Evolutionary conservation across 192 early-diverging fungal species (phyloP).

Genomic region (Dissophora ornata): DNA sequence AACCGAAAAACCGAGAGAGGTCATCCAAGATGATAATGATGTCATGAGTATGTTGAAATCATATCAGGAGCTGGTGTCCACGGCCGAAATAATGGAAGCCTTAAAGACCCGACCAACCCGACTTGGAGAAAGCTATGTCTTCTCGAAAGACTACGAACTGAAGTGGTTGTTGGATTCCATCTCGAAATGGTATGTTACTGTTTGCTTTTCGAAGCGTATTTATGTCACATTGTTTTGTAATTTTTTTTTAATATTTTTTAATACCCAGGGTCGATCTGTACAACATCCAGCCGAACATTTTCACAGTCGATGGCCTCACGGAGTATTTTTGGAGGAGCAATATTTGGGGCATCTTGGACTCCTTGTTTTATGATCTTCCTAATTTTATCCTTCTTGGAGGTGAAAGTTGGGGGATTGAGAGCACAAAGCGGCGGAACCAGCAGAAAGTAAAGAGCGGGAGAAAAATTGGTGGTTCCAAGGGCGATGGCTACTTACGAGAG

Average conservation of each 20-base stretch:
- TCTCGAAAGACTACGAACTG: constrained; percentile 1
- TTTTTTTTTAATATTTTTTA: neutral
- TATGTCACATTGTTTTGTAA: too few relatives aligned
- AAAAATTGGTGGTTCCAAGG: constrained; percentile 12
- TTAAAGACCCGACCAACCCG: neutral
- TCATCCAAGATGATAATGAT: neutral
- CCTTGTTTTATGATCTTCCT: constrained; percentile 19
- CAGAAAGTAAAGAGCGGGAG: constrained; percentile 8
- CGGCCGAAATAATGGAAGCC: constrained; percentile 1
- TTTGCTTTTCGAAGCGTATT: too few relatives aligned
- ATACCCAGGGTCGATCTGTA: constrained; percentile 15
- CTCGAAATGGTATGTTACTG: constrained; percentile 12
- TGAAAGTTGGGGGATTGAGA: constrained; percentile 14
- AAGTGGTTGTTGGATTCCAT: constrained; percentile 17
- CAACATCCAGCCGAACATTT: constrained; percentile 2
- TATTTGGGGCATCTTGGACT: constrained; percentile 12
- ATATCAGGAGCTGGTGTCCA: neutral
- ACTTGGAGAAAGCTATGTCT: constrained; percentile 1
- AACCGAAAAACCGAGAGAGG: neutral
- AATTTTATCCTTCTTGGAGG: constrained; percentile 23
- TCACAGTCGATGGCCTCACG: neutral
- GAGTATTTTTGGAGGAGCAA: constrained; percentile 23
- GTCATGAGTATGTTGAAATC: neutral
- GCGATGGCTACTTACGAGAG: constrained; percentile 18
- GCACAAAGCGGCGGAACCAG: constrained; percentile 9